These are phyloP conservation scores for Syzygium malaccense DNA, from an alignment of 441 rosid species.

Conservation along the genomic window DNA sequence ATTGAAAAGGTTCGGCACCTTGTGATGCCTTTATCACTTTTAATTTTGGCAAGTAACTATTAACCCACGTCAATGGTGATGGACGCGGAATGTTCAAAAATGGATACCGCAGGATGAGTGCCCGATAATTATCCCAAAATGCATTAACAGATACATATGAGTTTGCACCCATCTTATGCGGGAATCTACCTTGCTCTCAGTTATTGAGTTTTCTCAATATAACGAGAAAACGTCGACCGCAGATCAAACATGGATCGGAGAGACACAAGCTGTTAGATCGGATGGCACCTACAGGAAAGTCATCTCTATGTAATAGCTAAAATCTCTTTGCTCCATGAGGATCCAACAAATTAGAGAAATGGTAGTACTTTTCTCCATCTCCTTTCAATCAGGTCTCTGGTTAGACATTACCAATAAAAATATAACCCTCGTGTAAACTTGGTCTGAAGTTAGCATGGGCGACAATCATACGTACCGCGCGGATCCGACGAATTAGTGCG, in stretches of 20 bases:
- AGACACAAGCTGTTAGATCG: rapidly evolving
- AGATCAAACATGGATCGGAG: not conserved
- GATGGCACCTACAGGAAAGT: not conserved
- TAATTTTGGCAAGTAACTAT: too few relatives aligned
- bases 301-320: not conserved
- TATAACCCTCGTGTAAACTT: not conserved
- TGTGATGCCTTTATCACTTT: not conserved
- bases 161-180: not conserved
- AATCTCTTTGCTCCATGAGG: not conserved
- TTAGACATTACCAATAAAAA: not conserved
- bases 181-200: not conserved
- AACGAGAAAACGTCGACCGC: not conserved
- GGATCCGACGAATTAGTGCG: too few relatives aligned
- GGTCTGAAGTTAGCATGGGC: not conserved
- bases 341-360: not conserved
- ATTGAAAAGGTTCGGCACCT: too few relatives aligned
- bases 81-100: too few relatives aligned
- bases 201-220: not conserved
- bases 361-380: not conserved
- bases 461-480: not conserved
- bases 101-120: not conserved
- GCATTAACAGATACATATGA: not conserved
- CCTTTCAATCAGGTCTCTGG: not conserved
- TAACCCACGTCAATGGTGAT: not conserved
- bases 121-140: not conserved